A percentile compares a stretch with the other conserved stretches of the same genome.
Conservation (phyloP, 495 filamentous ascomycete genomes). For the Viridothelium virens region DNA sequence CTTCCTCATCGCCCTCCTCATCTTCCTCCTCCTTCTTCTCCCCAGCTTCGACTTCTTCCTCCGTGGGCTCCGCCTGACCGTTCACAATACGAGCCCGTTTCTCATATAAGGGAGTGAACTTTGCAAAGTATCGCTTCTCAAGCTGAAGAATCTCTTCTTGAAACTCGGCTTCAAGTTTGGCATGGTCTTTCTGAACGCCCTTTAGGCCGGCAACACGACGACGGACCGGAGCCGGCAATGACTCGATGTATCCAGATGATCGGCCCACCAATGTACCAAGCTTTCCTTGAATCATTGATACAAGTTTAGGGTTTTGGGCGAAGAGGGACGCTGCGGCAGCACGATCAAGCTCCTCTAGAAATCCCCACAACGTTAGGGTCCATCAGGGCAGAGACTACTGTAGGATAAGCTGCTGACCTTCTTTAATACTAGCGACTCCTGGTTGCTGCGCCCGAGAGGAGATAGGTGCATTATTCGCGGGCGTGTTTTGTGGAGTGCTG, state of each 20-base stretch:
- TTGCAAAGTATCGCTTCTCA: constrained; percentile 98
- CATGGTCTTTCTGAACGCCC: constrained; percentile 97
- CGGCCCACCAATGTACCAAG: constrained; percentile 87
- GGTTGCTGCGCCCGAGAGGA: constrained; percentile 96
- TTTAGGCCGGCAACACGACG: constrained; percentile 91
- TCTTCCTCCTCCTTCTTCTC: constrained; percentile 70
- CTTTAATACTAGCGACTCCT: constrained; percentile 88
- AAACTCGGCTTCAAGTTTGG: constrained; percentile 94
- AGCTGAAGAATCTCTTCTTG: constrained; percentile 96
- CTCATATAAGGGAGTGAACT: constrained; percentile 96
- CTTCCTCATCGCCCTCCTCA: constrained; percentile 44
- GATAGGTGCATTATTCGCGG: constrained; percentile 89
- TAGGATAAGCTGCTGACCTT: constrained; percentile 57
- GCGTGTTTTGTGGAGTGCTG: constrained; percentile 94
- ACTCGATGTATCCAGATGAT: constrained; percentile 97
- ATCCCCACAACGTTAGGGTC: constrained; percentile 3
- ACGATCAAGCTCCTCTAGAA: constrained; percentile 81
- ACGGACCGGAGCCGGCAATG: constrained; percentile 77
- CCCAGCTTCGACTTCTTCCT: constrained; percentile 75
- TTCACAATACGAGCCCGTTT: constrained; percentile 91
- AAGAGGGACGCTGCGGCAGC: constrained; percentile 83
- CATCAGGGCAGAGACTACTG: constrained; percentile 10
- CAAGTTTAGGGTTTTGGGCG: constrained; percentile 83
- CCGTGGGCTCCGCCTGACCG: constrained; percentile 75
- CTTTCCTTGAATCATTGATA: constrained; percentile 95